Percentiles rank a stretch among this genome's conserved stretches.
These are phyloP conservation scores for Aspergillus sp. DNA, from an alignment of 2,329 filamentous ascomycete genomes.

Conservation along the genomic window DNA sequence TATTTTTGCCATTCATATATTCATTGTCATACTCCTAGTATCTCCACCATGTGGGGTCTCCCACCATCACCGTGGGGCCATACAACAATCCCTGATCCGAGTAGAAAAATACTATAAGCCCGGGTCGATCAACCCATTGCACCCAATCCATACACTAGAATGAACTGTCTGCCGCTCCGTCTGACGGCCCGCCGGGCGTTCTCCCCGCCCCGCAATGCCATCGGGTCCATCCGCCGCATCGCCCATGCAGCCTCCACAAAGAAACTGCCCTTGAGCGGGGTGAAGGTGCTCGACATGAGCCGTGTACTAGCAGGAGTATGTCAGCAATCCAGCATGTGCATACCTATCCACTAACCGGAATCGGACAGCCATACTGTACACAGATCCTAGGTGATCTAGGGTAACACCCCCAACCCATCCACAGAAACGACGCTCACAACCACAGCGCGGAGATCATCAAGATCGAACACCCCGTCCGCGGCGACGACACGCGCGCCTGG, in stretches of 20 bases:
- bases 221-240: neutral
- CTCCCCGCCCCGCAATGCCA: neutral
- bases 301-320: conserved; percentile 10
- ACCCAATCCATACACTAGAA: neutral
- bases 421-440: neutral
- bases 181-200: neutral
- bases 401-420: neutral
- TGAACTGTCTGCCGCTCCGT: neutral
- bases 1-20: neutral
- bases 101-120: neutral
- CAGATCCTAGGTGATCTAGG: conserved; percentile 1
- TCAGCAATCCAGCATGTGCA: neutral
- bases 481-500: conserved; percentile 95
- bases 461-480: conserved; percentile 85
- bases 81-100: neutral
- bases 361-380: neutral
- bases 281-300: conserved; percentile 14
- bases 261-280: conserved; percentile 9
- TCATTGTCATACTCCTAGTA: no score
- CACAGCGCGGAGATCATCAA: conserved; percentile 91
- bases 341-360: neutral
- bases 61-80: neutral
- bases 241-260: conserved; percentile 2
- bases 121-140: neutral
- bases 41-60: neutral